phyloP scores from a whole-genome alignment of 176 grass and related monocot genomes.

The bread wheat (Triticum aestivum) region IWGSC_CS_RefSeq_v2.1 NC_057812.1:495053386-495053885 shows the following conservation, averaged over 20 bases:
- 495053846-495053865: not conserved
- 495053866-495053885: not conserved
- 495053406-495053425: constrained; percentile 14
- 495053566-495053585: not conserved
- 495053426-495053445: not conserved
- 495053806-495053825: not conserved
- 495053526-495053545: not conserved
- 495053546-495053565: not conserved
- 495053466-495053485: not conserved
- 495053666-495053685: not conserved
- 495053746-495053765: not conserved
- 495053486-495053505: not conserved
- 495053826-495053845: not conserved
- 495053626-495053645: not conserved
- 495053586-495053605: not conserved
- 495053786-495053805: not conserved
- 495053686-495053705: not conserved
- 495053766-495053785: not conserved
- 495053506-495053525: not conserved
- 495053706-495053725: not conserved
- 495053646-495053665: not conserved
- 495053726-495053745: not conserved
- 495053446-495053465: not conserved
- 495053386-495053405: constrained; percentile 17
- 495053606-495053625: not conserved